Conservation (phyloP, 116 monocot species). For the Papilionanthe hybrid region DNA sequence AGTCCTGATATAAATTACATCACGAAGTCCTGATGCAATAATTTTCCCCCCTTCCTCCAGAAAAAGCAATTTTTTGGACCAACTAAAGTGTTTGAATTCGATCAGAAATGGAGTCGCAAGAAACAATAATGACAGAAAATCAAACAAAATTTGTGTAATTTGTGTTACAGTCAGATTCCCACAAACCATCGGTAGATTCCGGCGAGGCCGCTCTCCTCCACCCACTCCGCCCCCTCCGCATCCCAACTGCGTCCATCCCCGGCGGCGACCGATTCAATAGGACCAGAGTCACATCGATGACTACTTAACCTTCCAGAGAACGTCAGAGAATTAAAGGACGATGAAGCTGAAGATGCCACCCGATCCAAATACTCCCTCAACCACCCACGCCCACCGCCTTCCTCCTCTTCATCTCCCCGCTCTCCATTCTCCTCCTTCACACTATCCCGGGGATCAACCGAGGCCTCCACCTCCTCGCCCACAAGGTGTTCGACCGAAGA, state of each 20-base stretch:
- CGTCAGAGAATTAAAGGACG: constrained; percentile 9
- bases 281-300: neutral
- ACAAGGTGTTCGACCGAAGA: too few species aligned
- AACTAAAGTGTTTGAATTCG: too few species aligned
- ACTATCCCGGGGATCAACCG: too few species aligned
- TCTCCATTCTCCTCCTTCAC: too few species aligned
- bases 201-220: constrained; percentile 14
- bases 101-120: too few species aligned
- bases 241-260: constrained; percentile 10
- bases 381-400: constrained; percentile 11
- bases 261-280: neutral
- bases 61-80: too few species aligned
- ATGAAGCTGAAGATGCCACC: constrained; percentile 8
- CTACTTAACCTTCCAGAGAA: constrained; percentile 3
- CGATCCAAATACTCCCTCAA: constrained; percentile 21
- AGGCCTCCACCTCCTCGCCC: too few species aligned
- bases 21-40: too few species aligned
- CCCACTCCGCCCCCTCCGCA: constrained; percentile 13
- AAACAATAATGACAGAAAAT: too few species aligned
- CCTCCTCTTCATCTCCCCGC: neutral
- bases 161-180: constrained; percentile 11
- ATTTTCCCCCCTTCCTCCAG: too few species aligned
- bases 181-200: constrained; percentile 16
- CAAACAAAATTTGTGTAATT: too few species aligned
- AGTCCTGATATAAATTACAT: too few species aligned